Conservation (phyloP, 768 basidiomycete genomes). For the Lactifluus rugatus region DNA sequence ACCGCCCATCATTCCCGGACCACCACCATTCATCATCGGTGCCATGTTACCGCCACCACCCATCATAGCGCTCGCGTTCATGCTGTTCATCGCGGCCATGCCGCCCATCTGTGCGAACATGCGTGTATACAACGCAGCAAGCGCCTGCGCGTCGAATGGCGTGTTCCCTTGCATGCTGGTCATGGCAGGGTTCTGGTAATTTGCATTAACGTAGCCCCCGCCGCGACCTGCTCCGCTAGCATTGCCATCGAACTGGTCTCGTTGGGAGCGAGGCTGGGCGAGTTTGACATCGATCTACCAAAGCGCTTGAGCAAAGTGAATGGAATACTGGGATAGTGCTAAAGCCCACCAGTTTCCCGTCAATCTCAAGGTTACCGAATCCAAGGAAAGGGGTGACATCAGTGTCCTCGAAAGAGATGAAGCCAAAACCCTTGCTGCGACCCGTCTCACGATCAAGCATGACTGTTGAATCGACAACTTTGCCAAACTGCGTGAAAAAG, state of each 20-base stretch:
- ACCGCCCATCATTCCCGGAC: constrained; percentile 24
- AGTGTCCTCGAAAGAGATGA: constrained; percentile 87
- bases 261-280: constrained; percentile 80
- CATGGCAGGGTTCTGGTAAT: constrained; percentile 27
- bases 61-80: constrained; percentile 21
- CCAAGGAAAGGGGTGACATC: constrained; percentile 81
- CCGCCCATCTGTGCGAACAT: constrained; percentile 65
- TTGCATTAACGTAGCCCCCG: constrained; percentile 33
- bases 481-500: constrained; percentile 88
- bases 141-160: constrained; percentile 83
- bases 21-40: constrained; percentile 26
- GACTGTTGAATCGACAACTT: constrained; percentile 92
- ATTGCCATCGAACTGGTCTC: constrained; percentile 36
- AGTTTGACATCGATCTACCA: constrained; percentile 88
- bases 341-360: constrained; percentile 76
- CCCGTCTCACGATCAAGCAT: constrained; percentile 96
- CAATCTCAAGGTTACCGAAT: constrained; percentile 76
- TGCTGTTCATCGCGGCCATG: constrained; percentile 43
- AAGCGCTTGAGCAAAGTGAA: background rate
- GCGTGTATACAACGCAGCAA: constrained; percentile 86
- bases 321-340: background rate
- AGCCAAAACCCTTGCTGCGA: constrained; percentile 92
- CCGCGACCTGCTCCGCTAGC: constrained; percentile 13
- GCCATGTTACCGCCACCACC: constrained; percentile 26
- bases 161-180: constrained; percentile 24